Percentiles rank a stretch among this genome's conserved stretches.
These are phyloP conservation scores for Carex scoparia DNA, from an alignment of 176 grass and related monocot species.

Conservation along the genomic window DNA sequence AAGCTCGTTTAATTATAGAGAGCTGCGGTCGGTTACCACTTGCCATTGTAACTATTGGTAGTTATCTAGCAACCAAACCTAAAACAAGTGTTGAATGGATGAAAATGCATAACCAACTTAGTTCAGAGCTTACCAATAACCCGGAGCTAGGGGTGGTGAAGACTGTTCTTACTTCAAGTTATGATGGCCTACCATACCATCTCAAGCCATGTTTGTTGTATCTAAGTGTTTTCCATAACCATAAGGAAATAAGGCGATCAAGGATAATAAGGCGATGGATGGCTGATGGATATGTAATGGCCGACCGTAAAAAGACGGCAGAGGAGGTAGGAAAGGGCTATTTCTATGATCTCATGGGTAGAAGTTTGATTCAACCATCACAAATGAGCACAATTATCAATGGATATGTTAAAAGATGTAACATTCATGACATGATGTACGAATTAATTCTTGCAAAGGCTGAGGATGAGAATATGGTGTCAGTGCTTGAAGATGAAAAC, in stretches of 20 bases:
- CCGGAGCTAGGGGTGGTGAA: neutral
- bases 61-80: constrained; percentile 16
- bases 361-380: constrained; percentile 19
- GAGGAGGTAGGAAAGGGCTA: neutral
- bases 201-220: no score
- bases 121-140: constrained; percentile 22
- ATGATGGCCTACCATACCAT: neutral
- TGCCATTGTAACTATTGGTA: constrained; percentile 31
- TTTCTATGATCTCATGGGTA: constrained; percentile 27
- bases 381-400: neutral
- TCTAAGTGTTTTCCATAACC: no score
- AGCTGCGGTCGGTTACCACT: constrained; percentile 34
- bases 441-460: constrained; percentile 29
- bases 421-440: constrained; percentile 32
- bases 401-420: neutral
- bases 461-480: constrained; percentile 20
- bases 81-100: constrained; percentile 30
- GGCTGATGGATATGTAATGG: constrained; percentile 20
- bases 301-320: neutral
- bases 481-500: neutral
- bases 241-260: neutral
- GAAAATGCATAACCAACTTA: neutral
- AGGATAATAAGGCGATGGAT: constrained; percentile 32
- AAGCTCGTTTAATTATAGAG: constrained; percentile 5
- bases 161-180: constrained; percentile 3